Evolutionary conservation across 352 stramenopile species (phyloP).

Genomic region (Globisporangium barbulae): DNA sequence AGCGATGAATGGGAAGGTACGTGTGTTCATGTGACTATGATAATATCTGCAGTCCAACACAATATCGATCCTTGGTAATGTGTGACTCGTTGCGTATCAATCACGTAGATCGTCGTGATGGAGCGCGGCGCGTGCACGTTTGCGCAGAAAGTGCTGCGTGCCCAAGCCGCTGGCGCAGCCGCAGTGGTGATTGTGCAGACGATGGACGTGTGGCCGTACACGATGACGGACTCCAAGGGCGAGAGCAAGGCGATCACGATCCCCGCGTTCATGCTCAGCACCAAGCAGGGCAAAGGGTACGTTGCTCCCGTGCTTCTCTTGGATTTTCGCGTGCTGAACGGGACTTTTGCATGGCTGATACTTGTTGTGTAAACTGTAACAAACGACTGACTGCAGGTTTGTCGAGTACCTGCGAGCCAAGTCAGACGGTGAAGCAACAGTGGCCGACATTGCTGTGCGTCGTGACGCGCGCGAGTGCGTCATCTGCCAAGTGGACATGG

Average conservation of each 20-base stretch:
- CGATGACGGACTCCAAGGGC: constrained; percentile 76
- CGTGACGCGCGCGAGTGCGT: constrained; percentile 76
- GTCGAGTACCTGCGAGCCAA: constrained; percentile 49
- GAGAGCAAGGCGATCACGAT: constrained; percentile 59
- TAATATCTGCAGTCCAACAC: too few species aligned
- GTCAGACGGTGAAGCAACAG: constrained; percentile 13
- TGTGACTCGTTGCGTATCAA: not conserved
- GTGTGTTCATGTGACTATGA: not conserved
- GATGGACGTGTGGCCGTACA: constrained; percentile 76
- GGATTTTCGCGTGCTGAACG: not conserved
- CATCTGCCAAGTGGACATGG: constrained; percentile 78
- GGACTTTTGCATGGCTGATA: not conserved
- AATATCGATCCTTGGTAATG: too few species aligned
- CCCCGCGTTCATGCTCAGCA: constrained; percentile 77
- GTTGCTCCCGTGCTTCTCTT: not conserved
- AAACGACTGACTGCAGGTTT: constrained; percentile 30
- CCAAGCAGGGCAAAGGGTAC: constrained; percentile 63
- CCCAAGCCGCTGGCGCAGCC: constrained; percentile 47
- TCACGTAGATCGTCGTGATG: constrained; percentile 63
- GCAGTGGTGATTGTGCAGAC: constrained; percentile 74
- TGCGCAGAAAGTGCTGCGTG: constrained; percentile 65
- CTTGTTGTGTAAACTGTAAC: not conserved
- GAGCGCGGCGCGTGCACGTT: constrained; percentile 68
- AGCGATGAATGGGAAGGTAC: constrained; percentile 45
- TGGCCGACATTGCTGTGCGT: constrained; percentile 51